phyloP scores from a whole-genome alignment of 768 basidiomycete genomes.

The Tephrocybe rancida region DNA sequence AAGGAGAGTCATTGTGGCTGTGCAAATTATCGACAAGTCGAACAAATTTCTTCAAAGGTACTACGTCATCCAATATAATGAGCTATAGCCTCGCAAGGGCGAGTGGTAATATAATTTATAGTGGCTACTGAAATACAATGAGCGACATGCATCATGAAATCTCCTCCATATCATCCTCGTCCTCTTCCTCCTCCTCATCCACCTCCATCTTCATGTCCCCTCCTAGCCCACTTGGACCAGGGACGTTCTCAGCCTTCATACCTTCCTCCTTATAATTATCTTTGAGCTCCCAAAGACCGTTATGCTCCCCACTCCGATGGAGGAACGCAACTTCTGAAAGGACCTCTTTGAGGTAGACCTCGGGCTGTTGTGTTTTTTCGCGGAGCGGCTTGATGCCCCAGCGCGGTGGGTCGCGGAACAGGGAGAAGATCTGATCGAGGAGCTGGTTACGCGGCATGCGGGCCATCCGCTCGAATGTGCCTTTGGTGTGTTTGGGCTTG shows the following conservation, averaged over 20 bases:
- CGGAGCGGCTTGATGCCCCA: constrained; percentile 82
- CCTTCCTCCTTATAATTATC: constrained; percentile 69
- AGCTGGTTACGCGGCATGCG: constrained; percentile 90
- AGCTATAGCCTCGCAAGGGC: background rate
- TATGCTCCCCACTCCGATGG: constrained; percentile 79
- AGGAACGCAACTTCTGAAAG: constrained; percentile 75
- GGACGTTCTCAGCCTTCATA: constrained; percentile 50
- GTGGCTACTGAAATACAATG: too few relatives aligned
- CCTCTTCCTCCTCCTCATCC: constrained; percentile 61
- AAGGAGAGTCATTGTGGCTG: too few relatives aligned
- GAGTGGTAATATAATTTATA: background rate
- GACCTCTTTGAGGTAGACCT: constrained; percentile 84
- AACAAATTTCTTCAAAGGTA: too few relatives aligned
- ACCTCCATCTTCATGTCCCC: constrained; percentile 53
- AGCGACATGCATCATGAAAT: constrained; percentile 42
- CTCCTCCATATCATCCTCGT: constrained; percentile 74
- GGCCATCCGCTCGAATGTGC: constrained; percentile 85
- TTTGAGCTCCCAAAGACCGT: constrained; percentile 80
- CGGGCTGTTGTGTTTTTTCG: constrained; percentile 84
- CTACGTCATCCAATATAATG: background rate
- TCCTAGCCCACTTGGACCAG: constrained; percentile 34
- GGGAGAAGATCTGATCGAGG: constrained; percentile 76
- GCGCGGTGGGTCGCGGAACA: constrained; percentile 77
- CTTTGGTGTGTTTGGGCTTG: constrained; percentile 68
- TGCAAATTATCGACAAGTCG: too few relatives aligned